Evolutionary conservation across 176 grass and related monocot species (phyloP).

Genomic region (Musa acuminata): DNA sequence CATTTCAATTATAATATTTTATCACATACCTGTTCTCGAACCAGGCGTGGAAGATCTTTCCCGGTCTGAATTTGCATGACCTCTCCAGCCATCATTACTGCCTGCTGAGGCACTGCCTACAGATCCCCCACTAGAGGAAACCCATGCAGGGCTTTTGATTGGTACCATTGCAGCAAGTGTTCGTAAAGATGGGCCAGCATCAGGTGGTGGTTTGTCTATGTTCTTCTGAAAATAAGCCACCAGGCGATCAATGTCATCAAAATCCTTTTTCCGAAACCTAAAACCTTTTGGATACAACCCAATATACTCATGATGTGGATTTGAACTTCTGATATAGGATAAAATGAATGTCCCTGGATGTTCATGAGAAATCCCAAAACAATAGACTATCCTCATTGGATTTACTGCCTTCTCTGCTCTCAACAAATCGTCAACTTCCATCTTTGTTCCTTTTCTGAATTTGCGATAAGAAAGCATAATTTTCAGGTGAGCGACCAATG

Average conservation of each 20-base stretch:
- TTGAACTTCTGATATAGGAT: constrained; percentile 85
- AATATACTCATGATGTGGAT: constrained; percentile 94
- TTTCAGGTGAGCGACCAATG: constrained; percentile 73
- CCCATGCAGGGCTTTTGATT: constrained; percentile 56
- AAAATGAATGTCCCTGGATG: constrained; percentile 95
- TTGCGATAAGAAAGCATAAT: constrained; percentile 88
- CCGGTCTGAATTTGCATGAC: constrained; percentile 47
- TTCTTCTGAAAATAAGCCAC: constrained; percentile 94
- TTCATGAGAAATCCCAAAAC: constrained; percentile 81
- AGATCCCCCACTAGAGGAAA: constrained; percentile 26
- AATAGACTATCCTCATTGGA: constrained; percentile 87
- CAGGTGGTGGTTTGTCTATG: constrained; percentile 79
- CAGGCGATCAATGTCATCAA: constrained; percentile 82
- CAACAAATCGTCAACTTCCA: constrained; percentile 67
- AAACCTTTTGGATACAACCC: constrained; percentile 90
- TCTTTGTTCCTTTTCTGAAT: constrained; percentile 80
- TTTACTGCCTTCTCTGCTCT: constrained; percentile 67
- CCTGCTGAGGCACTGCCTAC: constrained; percentile 30
- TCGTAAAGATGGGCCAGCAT: constrained; percentile 48
- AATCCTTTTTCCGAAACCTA: constrained; percentile 87
- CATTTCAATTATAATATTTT: neutral
- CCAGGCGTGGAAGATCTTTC: constrained; percentile 27
- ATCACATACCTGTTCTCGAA: constrained; percentile 40
- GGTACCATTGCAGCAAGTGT: constrained; percentile 84
- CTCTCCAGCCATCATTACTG: constrained; percentile 43